phyloP scores from a whole-genome alignment of 768 basidiomycete species.

The Hygrophorus russula region DNA sequence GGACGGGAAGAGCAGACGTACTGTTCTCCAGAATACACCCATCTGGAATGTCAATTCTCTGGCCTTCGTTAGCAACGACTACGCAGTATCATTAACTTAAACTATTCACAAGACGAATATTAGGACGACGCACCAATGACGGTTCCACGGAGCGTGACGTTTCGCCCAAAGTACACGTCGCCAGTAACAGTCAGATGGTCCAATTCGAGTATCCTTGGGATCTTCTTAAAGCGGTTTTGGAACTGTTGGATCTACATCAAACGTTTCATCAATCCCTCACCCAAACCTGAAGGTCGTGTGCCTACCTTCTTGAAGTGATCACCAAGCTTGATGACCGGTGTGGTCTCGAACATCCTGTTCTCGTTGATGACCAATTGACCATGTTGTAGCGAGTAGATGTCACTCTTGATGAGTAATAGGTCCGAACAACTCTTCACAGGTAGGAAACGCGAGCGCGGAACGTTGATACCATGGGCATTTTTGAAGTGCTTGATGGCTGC shows the following conservation, averaged over 20 bases:
- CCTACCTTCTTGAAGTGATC: constrained; percentile 92
- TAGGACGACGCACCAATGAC: constrained; percentile 52
- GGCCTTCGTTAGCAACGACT: constrained; percentile 75
- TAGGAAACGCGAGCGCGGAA: constrained; percentile 89
- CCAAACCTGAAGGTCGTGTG: background rate
- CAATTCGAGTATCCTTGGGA: constrained; percentile 81
- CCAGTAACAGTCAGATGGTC: constrained; percentile 93
- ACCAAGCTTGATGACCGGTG: constrained; percentile 92
- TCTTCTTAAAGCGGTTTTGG: constrained; percentile 92
- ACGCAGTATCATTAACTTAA: background rate
- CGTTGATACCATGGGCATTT: constrained; percentile 89
- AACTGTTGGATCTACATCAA: constrained; percentile 61
- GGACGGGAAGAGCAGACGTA: constrained; percentile 16
- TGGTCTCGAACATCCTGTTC: constrained; percentile 73
- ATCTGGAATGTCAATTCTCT: constrained; percentile 75
- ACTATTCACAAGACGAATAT: background rate
- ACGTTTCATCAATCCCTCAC: background rate
- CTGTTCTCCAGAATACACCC: constrained; percentile 69
- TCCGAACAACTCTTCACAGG: constrained; percentile 86
- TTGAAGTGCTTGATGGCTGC: constrained; percentile 92
- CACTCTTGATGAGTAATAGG: constrained; percentile 81
- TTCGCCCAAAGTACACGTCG: constrained; percentile 83
- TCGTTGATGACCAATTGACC: constrained; percentile 82
- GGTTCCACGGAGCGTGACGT: constrained; percentile 78
- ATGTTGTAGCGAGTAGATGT: constrained; percentile 84